These are phyloP conservation scores for Penicillium maclennaniae DNA, from an alignment of 495 filamentous ascomycete species.

Conservation along the genomic window DNA sequence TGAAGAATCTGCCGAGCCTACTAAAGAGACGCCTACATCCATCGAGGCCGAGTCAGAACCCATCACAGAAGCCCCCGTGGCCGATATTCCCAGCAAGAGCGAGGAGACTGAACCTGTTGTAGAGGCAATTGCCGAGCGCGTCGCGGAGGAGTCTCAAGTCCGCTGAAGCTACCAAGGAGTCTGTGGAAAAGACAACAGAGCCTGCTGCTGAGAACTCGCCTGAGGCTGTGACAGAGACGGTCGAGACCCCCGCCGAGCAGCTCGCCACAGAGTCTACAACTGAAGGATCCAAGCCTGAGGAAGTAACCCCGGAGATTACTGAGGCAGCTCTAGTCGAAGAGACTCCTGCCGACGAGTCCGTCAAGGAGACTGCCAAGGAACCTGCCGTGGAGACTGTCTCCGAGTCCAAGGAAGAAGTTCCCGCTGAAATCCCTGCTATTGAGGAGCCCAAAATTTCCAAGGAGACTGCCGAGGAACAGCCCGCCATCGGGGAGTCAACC, in stretches of 20 bases:
- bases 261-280: slow-evolving; percentile 3
- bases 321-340: slow-evolving; percentile 8
- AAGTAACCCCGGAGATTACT: slow-evolving; percentile 2
- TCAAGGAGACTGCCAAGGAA: slow-evolving; percentile 9
- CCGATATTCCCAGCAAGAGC: background rate
- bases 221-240: slow-evolving; percentile 8
- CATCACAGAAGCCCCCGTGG: background rate
- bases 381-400: slow-evolving; percentile 8
- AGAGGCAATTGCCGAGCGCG: background rate
- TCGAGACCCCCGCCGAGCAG: slow-evolving; percentile 1
- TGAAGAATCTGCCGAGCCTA: slow-evolving; percentile 6
- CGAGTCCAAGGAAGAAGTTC: slow-evolving; percentile 1
- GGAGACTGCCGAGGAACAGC: slow-evolving; percentile 10
- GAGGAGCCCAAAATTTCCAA: background rate
- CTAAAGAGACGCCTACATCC: background rate
- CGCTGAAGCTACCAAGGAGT: slow-evolving; percentile 2
- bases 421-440: slow-evolving; percentile 1
- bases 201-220: background rate
- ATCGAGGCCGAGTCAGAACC: background rate
- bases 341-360: slow-evolving; percentile 11
- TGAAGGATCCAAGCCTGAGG: slow-evolving; percentile 2
- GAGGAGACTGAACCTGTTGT: background rate
- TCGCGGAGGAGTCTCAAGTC: slow-evolving; percentile 5
- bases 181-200: slow-evolving; percentile 4
- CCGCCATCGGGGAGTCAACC: slow-evolving; percentile 10